These are phyloP conservation scores for Calonectria montana DNA, from an alignment of 2,329 filamentous ascomycete species.

Conservation along the genomic window DNA sequence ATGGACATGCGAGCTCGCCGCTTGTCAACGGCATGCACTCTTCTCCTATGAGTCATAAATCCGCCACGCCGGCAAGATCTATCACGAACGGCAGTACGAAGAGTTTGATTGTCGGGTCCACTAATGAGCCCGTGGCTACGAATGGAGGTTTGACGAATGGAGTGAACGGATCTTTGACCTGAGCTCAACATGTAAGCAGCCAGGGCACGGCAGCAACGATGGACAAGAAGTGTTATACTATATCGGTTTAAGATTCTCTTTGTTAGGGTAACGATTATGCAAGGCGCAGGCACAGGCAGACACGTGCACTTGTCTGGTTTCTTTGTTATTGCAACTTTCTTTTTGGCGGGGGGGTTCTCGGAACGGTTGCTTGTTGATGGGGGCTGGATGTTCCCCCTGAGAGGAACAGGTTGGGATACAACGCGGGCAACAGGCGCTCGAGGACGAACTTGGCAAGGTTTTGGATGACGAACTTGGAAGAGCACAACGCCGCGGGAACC, in stretches of 20 bases:
- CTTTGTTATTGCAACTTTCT: constrained; percentile 35
- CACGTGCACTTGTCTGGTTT: constrained; percentile 28
- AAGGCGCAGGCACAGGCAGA: constrained; percentile 38
- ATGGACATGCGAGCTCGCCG: constrained; percentile 56
- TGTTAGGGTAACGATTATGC: constrained; percentile 43
- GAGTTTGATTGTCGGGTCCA: constrained; percentile 30
- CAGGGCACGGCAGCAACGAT: constrained; percentile 19
- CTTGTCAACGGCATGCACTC: constrained; percentile 60
- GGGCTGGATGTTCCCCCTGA: constrained; percentile 20
- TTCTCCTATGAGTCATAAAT: constrained; percentile 56
- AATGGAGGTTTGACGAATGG: constrained; percentile 46
- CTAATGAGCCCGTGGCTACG: constrained; percentile 30
- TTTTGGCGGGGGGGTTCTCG: background rate
- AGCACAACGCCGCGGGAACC: constrained; percentile 26
- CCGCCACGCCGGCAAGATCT: constrained; percentile 36
- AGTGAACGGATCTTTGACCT: constrained; percentile 41
- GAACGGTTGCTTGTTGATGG: constrained; percentile 18
- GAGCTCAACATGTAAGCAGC: constrained; percentile 22
- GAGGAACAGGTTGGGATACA: constrained; percentile 37
- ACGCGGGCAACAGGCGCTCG: constrained; percentile 19
- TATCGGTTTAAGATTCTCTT: constrained; percentile 38
- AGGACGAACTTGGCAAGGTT: constrained; percentile 25
- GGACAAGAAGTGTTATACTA: constrained; percentile 33
- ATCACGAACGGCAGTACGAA: constrained; percentile 48
- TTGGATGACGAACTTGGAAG: constrained; percentile 30